Evolutionary conservation across 2,329 filamentous ascomycete species (phyloP).

Genomic region (Diaporthe sp.): DNA sequence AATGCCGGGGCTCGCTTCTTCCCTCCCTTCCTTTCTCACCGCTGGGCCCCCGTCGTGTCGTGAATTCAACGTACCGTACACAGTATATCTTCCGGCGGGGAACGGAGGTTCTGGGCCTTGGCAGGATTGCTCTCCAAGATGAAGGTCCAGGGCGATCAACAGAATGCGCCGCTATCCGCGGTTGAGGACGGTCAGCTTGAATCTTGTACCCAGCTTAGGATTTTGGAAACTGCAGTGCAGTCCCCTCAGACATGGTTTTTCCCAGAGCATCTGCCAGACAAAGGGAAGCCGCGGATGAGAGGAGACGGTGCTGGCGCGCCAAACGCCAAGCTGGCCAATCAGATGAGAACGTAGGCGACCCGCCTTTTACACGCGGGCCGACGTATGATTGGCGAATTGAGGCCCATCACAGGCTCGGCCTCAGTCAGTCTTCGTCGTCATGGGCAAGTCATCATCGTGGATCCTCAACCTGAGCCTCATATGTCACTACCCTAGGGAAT

Average conservation of each 20-base stretch:
- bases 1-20: not conserved
- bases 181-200: not conserved
- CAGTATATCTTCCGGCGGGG: not conserved
- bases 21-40: not conserved
- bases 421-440: not conserved
- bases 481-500: not conserved
- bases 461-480: not conserved
- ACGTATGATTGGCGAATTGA: slow-evolving; percentile 8
- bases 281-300: not conserved
- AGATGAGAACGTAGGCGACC: not conserved
- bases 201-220: not conserved
- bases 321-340: slow-evolving; percentile 10
- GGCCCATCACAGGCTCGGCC: not conserved
- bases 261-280: not conserved
- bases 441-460: not conserved
- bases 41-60: not conserved
- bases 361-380: slow-evolving; percentile 15
- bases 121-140: not conserved
- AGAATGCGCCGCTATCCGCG: not conserved
- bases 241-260: not conserved
- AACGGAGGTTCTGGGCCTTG: slow-evolving; percentile 19
- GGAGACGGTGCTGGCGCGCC: not conserved
- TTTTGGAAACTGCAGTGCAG: not conserved
- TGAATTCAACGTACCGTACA: not conserved
- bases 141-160: not conserved